Conservation (phyloP, 2,329 filamentous ascomycete species). For the Trichoderma sp. region DNA sequence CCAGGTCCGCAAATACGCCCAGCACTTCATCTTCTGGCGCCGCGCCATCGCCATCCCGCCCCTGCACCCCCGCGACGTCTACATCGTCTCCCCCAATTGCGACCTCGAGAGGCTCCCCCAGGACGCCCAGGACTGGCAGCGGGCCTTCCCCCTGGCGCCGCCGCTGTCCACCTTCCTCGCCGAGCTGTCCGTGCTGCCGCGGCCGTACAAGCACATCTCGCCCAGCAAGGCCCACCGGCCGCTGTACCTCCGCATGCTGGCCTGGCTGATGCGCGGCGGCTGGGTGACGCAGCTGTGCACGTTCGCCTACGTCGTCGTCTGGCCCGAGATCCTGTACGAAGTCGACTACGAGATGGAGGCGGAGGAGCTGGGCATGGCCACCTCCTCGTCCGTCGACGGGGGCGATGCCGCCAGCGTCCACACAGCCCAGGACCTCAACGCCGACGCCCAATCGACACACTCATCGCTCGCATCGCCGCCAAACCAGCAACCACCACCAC, state of each 20-base stretch:
- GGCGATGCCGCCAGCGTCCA: slow-evolving; percentile 24
- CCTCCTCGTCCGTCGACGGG: slow-evolving; percentile 27
- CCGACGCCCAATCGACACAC: slow-evolving; percentile 14
- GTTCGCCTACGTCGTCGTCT: slow-evolving; percentile 85
- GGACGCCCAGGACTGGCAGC: slow-evolving; percentile 72
- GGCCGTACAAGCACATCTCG: slow-evolving; percentile 80
- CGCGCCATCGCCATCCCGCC: slow-evolving; percentile 89
- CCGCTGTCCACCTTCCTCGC: slow-evolving; percentile 85
- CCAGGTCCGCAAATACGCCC: slow-evolving; percentile 84
- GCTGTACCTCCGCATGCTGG: slow-evolving; percentile 86
- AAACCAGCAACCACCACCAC: slow-evolving; percentile 28
- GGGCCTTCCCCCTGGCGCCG: slow-evolving; percentile 80
- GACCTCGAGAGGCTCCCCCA: slow-evolving; percentile 71
- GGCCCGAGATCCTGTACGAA: slow-evolving; percentile 78
- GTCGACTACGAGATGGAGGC: slow-evolving; percentile 72
- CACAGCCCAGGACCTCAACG: slow-evolving; percentile 3
- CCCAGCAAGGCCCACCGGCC: slow-evolving; percentile 86
- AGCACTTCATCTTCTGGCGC: slow-evolving; percentile 95
- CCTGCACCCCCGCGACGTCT: slow-evolving; percentile 84
- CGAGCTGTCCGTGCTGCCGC: slow-evolving; percentile 75
- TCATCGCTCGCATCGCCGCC: slow-evolving; percentile 14
- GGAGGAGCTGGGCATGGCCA: slow-evolving; percentile 56
- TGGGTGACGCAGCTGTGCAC: slow-evolving; percentile 94
- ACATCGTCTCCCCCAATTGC: slow-evolving; percentile 89
- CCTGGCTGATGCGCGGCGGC: slow-evolving; percentile 88